phyloP scores from a whole-genome alignment of 768 basidiomycete species.

The Boletus reticulatus region DNA sequence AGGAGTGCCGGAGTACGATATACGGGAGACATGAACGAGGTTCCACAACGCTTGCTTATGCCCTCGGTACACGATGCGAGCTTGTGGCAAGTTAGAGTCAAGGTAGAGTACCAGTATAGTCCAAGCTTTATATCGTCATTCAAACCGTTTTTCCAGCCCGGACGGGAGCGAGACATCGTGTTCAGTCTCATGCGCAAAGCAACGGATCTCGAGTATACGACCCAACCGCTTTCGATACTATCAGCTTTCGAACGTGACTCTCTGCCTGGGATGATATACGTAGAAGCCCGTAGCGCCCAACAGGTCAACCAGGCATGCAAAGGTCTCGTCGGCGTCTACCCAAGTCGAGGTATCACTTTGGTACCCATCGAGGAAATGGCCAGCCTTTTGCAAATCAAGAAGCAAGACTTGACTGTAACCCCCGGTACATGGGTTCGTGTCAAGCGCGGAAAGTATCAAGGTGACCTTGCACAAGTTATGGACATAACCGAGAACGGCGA shows the following conservation, averaged over 20 bases:
- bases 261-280: slow-evolving; percentile 92
- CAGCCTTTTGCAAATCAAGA: slow-evolving; percentile 91
- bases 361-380: slow-evolving; percentile 99
- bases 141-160: slow-evolving; percentile 50
- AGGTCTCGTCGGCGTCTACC: slow-evolving; percentile 92
- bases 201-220: slow-evolving; percentile 76
- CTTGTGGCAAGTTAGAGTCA: slow-evolving; percentile 93
- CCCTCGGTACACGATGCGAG: slow-evolving; percentile 95
- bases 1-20: slow-evolving; percentile 68
- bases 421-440: slow-evolving; percentile 95
- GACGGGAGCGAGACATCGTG: slow-evolving; percentile 89
- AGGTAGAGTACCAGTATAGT: slow-evolving; percentile 47
- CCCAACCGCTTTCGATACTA: slow-evolving; percentile 77
- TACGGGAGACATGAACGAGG: slow-evolving; percentile 88
- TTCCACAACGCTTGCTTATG: slow-evolving; percentile 93
- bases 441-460: slow-evolving; percentile 88
- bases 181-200: slow-evolving; percentile 95
- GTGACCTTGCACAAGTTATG: slow-evolving; percentile 93
- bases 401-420: slow-evolving; percentile 81
- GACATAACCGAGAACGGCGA: slow-evolving; percentile 93
- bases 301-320: slow-evolving; percentile 82
- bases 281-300: slow-evolving; percentile 87
- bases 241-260: slow-evolving; percentile 97
- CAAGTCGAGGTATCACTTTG: slow-evolving; percentile 73
- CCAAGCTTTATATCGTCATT: not conserved